Percentiles rank a stretch among this genome's conserved stretches.
Evolutionary conservation across 768 basidiomycete genomes (phyloP).

Genomic region (Mycena rosella): DNA sequence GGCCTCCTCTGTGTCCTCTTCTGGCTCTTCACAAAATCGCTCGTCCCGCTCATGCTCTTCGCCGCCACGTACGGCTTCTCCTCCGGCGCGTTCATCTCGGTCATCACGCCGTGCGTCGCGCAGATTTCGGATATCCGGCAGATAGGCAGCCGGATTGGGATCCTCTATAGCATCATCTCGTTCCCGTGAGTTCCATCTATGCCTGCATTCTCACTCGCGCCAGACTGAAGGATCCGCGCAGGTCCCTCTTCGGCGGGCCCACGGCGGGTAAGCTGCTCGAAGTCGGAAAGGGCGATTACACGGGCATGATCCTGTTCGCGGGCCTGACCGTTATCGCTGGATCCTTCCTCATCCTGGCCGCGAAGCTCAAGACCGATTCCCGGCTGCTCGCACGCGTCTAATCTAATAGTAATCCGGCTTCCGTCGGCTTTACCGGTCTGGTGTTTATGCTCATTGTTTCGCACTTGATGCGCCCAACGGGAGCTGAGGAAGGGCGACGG

Average conservation of each 20-base stretch:
- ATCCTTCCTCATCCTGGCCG: constrained; percentile 66
- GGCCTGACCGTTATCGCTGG: constrained; percentile 71
- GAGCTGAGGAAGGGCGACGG: no score
- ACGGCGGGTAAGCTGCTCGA: constrained; percentile 70
- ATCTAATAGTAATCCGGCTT: background rate
- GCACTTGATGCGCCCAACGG: no score
- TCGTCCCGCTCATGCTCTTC: constrained; percentile 62
- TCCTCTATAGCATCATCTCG: constrained; percentile 74
- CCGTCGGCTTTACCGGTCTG: constrained; percentile 2
- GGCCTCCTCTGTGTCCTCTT: constrained; percentile 70
- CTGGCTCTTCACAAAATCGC: constrained; percentile 64
- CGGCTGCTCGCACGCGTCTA: constrained; percentile 62
- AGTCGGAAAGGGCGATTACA: constrained; percentile 57
- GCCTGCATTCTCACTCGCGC: background rate
- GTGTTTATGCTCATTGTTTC: no score
- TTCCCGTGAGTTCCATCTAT: constrained; percentile 70
- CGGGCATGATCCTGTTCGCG: constrained; percentile 69
- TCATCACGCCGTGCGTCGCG: constrained; percentile 76
- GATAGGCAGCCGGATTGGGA: constrained; percentile 74
- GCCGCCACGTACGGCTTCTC: constrained; percentile 72
- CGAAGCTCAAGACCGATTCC: constrained; percentile 60
- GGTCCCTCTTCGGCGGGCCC: constrained; percentile 75
- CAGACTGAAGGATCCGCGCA: constrained; percentile 42
- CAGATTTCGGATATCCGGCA: constrained; percentile 71
- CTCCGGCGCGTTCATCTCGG: constrained; percentile 76